Evolutionary conservation across 805 yeast genomes (phyloP).

Genomic region (Starmerella floris): DNA sequence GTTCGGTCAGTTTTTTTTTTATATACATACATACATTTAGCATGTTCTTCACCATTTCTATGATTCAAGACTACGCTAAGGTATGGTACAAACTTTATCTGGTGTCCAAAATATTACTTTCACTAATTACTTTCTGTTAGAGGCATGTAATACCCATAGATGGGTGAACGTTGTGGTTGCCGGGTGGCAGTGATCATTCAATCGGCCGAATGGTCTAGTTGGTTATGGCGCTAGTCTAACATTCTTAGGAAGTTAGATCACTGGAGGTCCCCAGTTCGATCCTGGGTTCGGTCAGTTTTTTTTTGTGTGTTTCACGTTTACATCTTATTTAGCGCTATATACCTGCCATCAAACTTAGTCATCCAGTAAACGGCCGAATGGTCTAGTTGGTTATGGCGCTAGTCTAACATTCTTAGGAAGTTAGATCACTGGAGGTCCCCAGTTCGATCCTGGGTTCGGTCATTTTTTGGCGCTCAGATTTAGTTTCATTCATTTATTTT

Average conservation of each 20-base stretch:
- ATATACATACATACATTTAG: too few species aligned
- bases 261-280: constrained; percentile 24
- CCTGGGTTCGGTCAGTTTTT: constrained; percentile 22
- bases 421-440: constrained; percentile 22
- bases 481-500: too few species aligned
- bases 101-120: too few species aligned
- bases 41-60: too few species aligned
- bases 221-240: constrained; percentile 22
- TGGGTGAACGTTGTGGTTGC: too few species aligned
- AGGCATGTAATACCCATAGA: too few species aligned
- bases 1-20: constrained; percentile 19
- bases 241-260: constrained; percentile 17
- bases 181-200: too few species aligned
- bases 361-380: constrained; percentile 18
- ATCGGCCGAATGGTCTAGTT: constrained; percentile 21
- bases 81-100: too few species aligned
- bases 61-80: too few species aligned
- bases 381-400: constrained; percentile 22
- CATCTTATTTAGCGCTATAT: too few species aligned
- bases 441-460: constrained; percentile 23
- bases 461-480: constrained; percentile 17
- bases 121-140: too few species aligned
- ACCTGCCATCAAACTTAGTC: too few species aligned
- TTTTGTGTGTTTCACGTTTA: neutral
- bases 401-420: constrained; percentile 18